Conservation (phyloP, 768 basidiomycete species). For the Amanita phalloides region DNA sequence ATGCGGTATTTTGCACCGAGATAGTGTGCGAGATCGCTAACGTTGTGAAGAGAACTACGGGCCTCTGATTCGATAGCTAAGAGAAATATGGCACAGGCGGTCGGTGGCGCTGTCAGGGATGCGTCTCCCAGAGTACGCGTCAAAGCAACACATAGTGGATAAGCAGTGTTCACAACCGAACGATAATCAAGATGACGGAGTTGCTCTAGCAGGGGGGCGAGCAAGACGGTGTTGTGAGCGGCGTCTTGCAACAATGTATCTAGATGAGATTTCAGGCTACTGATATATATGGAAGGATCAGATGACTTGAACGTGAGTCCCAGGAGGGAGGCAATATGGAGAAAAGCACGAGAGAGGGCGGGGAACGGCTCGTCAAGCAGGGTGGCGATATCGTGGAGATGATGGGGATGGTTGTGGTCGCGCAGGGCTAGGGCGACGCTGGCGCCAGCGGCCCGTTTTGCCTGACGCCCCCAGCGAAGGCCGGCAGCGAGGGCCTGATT, state of each 20-base stretch:
- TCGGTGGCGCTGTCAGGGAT: conserved; percentile 27
- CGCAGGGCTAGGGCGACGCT: conserved; percentile 62
- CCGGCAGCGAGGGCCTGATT: conserved; percentile 51
- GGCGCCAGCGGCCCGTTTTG: conserved; percentile 59
- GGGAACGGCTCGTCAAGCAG: conserved; percentile 43
- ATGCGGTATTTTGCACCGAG: conserved; percentile 43
- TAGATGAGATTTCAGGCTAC: conserved; percentile 44
- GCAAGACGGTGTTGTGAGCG: conserved; percentile 20
- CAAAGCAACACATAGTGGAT: conserved; percentile 33
- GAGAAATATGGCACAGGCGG: conserved; percentile 62
- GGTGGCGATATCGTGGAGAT: conserved; percentile 58
- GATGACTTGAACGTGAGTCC: conserved; percentile 39
- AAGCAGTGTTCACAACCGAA: conserved; percentile 32
- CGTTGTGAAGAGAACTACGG: conserved; percentile 37
- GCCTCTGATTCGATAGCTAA: conserved; percentile 62
- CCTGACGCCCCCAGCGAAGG: conserved; percentile 67
- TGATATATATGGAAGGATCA: conserved; percentile 53
- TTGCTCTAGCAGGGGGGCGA: conserved; percentile 24
- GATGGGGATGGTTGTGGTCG: conserved; percentile 58
- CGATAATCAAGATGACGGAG: conserved; percentile 30
- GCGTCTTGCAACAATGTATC: conserved; percentile 22
- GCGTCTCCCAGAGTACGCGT: conserved; percentile 23
- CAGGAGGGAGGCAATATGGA: conserved; percentile 39
- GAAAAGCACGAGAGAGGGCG: conserved; percentile 45
- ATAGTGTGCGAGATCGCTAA: conserved; percentile 44